Base-by-base conservation (phyloP, 2,329 filamentous ascomycete genomes). In the Bipolaris bicolor region DNA sequence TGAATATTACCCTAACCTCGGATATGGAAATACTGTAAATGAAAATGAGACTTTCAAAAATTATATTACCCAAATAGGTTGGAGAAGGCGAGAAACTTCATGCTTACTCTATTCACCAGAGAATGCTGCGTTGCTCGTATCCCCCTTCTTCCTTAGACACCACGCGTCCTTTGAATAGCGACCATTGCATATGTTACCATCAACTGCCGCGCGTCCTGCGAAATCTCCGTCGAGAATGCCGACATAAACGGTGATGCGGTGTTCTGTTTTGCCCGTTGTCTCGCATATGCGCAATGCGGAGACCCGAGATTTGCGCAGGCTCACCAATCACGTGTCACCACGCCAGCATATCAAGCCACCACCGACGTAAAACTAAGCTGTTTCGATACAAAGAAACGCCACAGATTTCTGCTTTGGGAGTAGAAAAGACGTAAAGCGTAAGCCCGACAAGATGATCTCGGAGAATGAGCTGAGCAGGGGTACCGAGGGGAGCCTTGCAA, bases 271-370 rank as follows among this genome's bases (percentile, higher is more conserved):
- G 22, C 10, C 46, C 20, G 46, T 22, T 26, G 22, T 49, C 20
- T 26, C 46, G 43, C 43, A 45, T 16, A n/a, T 31, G 43, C 24
- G n/a, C 43, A 26, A 11, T 49, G 46, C 46, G 46, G 46, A 49
- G 46, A 49, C 20, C 46, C 46, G 46, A 49, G 46, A 49, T 13
- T 39, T 36, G 46, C 46, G 13, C 26, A 15, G 16, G 20, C 7
- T 20, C 16, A 22, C 31, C 44, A 47, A 47, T 47, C 44, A 47
- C 29, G 22, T 18, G 16, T 13, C 11, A 34, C 13, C 44, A 47
- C 44, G 31, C n/a, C 31, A 26, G 20, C 31, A 16, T 20, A 16
- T 37, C 46, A 15, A 10, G 16, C 46, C 22, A 49, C 34, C 33
- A 37, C 46, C n/a, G 46, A 16, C 20, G 22, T 26, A 31, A 18